These are phyloP conservation scores for Tremella yokohamensis DNA, from an alignment of 768 basidiomycete species.

Conservation along the genomic window DNA sequence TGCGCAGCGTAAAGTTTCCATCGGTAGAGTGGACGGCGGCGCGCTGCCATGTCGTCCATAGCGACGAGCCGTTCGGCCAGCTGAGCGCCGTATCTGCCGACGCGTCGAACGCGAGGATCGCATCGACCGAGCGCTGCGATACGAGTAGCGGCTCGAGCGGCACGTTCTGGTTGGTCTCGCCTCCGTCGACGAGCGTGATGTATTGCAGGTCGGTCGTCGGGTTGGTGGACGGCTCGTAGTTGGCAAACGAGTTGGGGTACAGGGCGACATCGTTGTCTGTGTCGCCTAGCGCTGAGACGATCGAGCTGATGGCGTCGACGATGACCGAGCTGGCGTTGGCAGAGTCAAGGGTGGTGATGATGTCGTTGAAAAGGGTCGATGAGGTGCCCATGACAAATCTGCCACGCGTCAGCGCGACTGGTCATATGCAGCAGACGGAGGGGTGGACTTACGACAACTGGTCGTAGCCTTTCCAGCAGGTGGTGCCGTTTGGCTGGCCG, in stretches of 20 bases:
- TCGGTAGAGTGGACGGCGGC: conserved; percentile 21
- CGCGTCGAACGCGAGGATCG: conserved; percentile 71
- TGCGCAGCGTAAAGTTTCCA: conserved; percentile 29
- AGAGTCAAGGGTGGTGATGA: conserved; percentile 35
- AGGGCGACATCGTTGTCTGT: conserved; percentile 48
- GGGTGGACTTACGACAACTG: conserved; percentile 54
- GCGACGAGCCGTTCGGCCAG: conserved; percentile 68
- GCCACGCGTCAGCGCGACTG: not conserved
- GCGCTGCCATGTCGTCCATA: conserved; percentile 50
- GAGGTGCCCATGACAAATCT: conserved; percentile 71
- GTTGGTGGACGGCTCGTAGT: conserved; percentile 37
- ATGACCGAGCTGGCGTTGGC: conserved; percentile 35
- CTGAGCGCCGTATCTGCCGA: conserved; percentile 53
- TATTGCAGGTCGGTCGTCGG: conserved; percentile 41
- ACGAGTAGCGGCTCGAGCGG: conserved; percentile 71
- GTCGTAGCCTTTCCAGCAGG: conserved; percentile 72
- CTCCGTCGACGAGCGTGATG: conserved; percentile 50
- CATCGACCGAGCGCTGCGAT: conserved; percentile 65
- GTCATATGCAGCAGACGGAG: not conserved
- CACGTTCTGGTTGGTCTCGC: conserved; percentile 55
- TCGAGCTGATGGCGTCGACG: conserved; percentile 33
- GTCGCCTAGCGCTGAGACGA: conserved; percentile 35
- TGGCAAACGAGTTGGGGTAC: conserved; percentile 49
- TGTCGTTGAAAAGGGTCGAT: conserved; percentile 50
- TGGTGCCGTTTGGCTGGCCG: conserved; percentile 57